Evolutionary conservation across 768 basidiomycete genomes (phyloP).

Genomic region (Dioszegia hungarica): DNA sequence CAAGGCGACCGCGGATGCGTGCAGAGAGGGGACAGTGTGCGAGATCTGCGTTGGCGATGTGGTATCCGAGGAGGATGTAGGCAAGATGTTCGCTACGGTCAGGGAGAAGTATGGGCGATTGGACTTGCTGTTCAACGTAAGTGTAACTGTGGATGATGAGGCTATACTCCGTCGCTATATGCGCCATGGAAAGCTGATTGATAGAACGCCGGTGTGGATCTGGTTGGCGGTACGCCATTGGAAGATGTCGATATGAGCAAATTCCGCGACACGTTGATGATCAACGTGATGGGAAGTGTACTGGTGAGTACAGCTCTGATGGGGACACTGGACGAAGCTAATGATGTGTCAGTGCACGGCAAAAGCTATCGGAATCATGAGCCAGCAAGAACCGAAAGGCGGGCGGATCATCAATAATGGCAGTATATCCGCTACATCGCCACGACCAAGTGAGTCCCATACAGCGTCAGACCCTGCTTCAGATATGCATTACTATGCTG

Average conservation of each 20-base stretch:
- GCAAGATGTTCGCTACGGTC: constrained; percentile 57
- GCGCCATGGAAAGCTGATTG: background rate
- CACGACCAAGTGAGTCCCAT: constrained; percentile 44
- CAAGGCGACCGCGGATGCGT: constrained; percentile 56
- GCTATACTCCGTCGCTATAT: background rate
- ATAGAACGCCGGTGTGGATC: constrained; percentile 70
- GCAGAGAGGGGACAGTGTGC: constrained; percentile 46
- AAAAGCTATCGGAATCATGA: constrained; percentile 70
- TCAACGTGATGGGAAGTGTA: constrained; percentile 70
- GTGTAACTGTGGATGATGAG: constrained; percentile 48
- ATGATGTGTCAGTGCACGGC: constrained; percentile 56
- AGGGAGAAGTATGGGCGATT: constrained; percentile 58
- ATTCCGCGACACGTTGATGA: constrained; percentile 56
- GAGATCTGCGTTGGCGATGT: constrained; percentile 63
- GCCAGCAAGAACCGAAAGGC: constrained; percentile 65
- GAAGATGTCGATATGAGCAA: constrained; percentile 57
- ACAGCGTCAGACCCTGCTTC: background rate
- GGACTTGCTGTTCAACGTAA: constrained; percentile 76
- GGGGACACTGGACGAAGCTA: background rate
- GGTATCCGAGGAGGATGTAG: constrained; percentile 61
- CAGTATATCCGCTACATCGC: constrained; percentile 46
- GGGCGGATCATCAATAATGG: constrained; percentile 85
- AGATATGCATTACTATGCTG: background rate
- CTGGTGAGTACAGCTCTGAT: constrained; percentile 51
- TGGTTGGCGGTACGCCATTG: constrained; percentile 55